These are phyloP conservation scores for Mycena venus DNA, from an alignment of 768 basidiomycete species.

Conservation along the genomic window DNA sequence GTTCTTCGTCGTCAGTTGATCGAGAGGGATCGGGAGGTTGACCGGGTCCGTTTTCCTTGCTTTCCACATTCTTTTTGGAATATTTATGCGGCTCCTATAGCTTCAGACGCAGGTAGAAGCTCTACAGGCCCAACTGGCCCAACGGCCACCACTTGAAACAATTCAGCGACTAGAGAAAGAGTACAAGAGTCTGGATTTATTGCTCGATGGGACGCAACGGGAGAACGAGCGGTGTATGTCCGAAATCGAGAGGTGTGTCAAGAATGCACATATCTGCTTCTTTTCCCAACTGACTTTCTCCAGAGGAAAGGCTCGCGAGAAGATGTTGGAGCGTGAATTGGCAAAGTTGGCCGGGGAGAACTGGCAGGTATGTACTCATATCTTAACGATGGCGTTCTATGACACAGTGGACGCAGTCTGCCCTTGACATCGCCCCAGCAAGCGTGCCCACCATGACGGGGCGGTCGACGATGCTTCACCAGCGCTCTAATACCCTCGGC, in stretches of 20 bases:
- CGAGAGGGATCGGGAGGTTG: slow-evolving; percentile 79
- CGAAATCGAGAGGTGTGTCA: slow-evolving; percentile 77
- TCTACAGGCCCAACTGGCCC: slow-evolving; percentile 74
- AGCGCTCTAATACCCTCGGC: slow-evolving; percentile 50
- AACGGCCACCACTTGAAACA: slow-evolving; percentile 76
- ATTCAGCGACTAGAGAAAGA: slow-evolving; percentile 80
- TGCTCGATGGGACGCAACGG: slow-evolving; percentile 84
- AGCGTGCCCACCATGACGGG: slow-evolving; percentile 1
- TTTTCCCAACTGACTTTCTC: not conserved
- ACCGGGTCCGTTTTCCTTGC: slow-evolving; percentile 60
- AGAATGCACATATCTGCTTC: not conserved
- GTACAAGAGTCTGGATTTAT: slow-evolving; percentile 79
- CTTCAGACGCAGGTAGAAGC: slow-evolving; percentile 72
- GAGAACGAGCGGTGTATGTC: slow-evolving; percentile 91
- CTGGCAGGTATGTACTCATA: slow-evolving; percentile 74
- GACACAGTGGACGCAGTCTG: not conserved
- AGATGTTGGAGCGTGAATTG: slow-evolving; percentile 81
- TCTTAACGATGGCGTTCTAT: not conserved
- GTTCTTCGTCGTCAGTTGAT: slow-evolving; percentile 72
- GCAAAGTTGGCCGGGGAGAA: slow-evolving; percentile 80
- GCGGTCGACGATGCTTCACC: slow-evolving; percentile 41
- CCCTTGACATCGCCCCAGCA: slow-evolving; percentile 28
- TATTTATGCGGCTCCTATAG: slow-evolving; percentile 48
- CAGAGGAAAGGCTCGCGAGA: slow-evolving; percentile 78
- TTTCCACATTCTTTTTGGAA: not conserved